phyloP scores from a whole-genome alignment of 1,284 basidiomycete species.

The Austroboletus olivaceoglutinosus region DNA sequence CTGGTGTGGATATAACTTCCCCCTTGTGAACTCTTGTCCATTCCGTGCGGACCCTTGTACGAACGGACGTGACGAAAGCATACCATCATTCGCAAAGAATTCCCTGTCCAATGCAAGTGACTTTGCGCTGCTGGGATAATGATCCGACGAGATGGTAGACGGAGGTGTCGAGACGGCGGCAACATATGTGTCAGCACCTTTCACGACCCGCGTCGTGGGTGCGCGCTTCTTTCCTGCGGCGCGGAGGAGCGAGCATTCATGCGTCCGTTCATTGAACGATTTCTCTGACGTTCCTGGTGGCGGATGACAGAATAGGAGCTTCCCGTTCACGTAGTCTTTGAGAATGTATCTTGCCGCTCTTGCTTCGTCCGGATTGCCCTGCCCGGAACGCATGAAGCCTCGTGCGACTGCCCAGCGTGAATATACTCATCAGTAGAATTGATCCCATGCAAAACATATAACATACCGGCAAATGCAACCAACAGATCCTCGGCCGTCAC shows the following conservation, averaged over 20 bases:
- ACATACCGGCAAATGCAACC: constrained; percentile 87
- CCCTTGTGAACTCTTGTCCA: constrained; percentile 62
- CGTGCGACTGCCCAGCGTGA: constrained; percentile 66
- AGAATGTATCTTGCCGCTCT: constrained; percentile 90
- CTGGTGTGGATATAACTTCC: constrained; percentile 77
- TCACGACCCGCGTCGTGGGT: constrained; percentile 79
- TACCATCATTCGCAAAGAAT: constrained; percentile 70
- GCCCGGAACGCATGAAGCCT: constrained; percentile 90
- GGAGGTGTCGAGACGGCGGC: constrained; percentile 5
- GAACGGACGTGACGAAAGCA: constrained; percentile 59
- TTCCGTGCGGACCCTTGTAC: constrained; percentile 59
- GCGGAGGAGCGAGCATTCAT: constrained; percentile 59
- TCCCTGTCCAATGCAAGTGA: constrained; percentile 74
- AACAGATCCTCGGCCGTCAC: constrained; percentile 85
- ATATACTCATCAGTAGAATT: constrained; percentile 8
- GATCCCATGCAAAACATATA: neutral
- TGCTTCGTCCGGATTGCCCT: constrained; percentile 97
- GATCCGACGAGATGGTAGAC: constrained; percentile 20
- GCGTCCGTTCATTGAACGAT: constrained; percentile 77
- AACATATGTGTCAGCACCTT: constrained; percentile 82
- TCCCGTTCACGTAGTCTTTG: constrained; percentile 98
- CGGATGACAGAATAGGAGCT: constrained; percentile 87
- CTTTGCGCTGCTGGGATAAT: constrained; percentile 45
- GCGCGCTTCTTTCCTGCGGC: constrained; percentile 78
- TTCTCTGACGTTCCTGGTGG: constrained; percentile 72